These are phyloP conservation scores for Colletotrichum phormii DNA, from an alignment of 2,329 filamentous ascomycete species.

Conservation along the genomic window DNA sequence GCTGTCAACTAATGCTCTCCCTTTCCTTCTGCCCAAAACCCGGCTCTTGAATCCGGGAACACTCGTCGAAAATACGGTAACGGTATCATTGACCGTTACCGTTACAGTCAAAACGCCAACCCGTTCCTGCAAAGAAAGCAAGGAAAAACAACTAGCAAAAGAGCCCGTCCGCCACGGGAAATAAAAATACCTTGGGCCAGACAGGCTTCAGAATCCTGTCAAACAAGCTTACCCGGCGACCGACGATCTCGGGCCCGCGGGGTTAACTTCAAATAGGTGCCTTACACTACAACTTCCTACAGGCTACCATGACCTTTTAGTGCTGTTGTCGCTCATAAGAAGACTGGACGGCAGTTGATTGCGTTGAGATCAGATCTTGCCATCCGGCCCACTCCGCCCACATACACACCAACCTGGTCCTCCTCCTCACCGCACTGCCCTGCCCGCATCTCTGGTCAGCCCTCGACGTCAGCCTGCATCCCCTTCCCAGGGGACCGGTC, in stretches of 20 bases:
- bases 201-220: background rate
- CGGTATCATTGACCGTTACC: background rate
- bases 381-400: conserved; percentile 8
- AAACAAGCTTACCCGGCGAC: background rate
- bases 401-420: background rate
- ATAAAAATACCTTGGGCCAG: background rate
- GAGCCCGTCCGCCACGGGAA: background rate
- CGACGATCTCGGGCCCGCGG: background rate
- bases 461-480: conserved; percentile 35
- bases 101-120: conserved; percentile 10
- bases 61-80: background rate
- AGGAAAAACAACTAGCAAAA: background rate
- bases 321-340: conserved; percentile 10
- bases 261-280: background rate
- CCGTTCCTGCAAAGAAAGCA: conserved; percentile 3
- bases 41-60: background rate
- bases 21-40: background rate
- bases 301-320: background rate
- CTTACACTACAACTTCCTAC: background rate
- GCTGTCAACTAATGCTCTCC: background rate
- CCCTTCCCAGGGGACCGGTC: background rate
- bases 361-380: conserved; percentile 25
- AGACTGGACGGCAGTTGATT: background rate
- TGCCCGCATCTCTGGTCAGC: conserved; percentile 24
- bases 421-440: conserved; percentile 10